phyloP scores from a whole-genome alignment of 495 filamentous ascomycete species.

The Aspergillus asperescens region DNA sequence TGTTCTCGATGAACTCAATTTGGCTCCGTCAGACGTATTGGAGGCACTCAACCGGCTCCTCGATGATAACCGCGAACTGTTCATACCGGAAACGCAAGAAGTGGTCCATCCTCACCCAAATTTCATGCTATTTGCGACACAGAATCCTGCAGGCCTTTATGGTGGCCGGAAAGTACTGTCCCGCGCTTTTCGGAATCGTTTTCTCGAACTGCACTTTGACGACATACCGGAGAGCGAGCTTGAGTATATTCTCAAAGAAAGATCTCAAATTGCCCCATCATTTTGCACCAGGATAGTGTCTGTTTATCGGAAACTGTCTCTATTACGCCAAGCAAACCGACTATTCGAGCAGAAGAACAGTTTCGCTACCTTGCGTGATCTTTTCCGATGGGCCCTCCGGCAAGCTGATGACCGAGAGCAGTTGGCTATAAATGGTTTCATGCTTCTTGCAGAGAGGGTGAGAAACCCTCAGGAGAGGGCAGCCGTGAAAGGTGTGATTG shows the following conservation, averaged over 20 bases:
- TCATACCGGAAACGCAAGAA: slow-evolving; percentile 96
- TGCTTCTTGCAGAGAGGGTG: slow-evolving; percentile 91
- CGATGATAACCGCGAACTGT: slow-evolving; percentile 95
- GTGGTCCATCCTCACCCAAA: slow-evolving; percentile 83
- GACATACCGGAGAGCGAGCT: slow-evolving; percentile 95
- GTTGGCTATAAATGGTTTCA: slow-evolving; percentile 87
- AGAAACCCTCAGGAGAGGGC: slow-evolving; percentile 81
- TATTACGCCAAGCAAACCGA: slow-evolving; percentile 79
- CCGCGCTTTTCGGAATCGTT: slow-evolving; percentile 91
- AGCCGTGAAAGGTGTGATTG: slow-evolving; percentile 82
- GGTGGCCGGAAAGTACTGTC: slow-evolving; percentile 91
- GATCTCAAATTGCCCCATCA: slow-evolving; percentile 83
- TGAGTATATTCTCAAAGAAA: slow-evolving; percentile 83
- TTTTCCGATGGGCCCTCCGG: slow-evolving; percentile 94
- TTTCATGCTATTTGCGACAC: slow-evolving; percentile 99
- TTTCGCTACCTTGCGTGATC: slow-evolving; percentile 92
- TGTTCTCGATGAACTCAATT: slow-evolving; percentile 92
- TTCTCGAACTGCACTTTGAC: slow-evolving; percentile 95
- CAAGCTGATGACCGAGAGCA: slow-evolving; percentile 79
- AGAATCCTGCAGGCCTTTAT: slow-evolving; percentile 94
- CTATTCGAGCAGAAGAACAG: slow-evolving; percentile 96
- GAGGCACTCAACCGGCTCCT: slow-evolving; percentile 92
- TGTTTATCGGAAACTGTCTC: slow-evolving; percentile 89
- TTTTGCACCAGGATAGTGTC: slow-evolving; percentile 85
- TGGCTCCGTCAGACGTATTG: slow-evolving; percentile 92